Base-by-base conservation (phyloP, 73 alveolate species). In the Paramecium octaurelia region DNA sequence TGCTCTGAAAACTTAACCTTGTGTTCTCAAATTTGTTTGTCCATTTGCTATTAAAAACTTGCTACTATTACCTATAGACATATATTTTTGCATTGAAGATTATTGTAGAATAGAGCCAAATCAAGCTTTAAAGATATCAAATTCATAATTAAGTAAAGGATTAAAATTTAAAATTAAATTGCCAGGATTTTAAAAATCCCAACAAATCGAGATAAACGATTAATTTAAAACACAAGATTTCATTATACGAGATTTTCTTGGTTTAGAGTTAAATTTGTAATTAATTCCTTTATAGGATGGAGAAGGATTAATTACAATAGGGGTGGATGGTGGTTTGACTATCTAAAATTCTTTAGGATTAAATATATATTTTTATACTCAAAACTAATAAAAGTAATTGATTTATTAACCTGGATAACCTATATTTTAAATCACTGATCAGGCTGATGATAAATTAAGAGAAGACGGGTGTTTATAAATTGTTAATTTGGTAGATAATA, bases 351-450 rank as follows among this genome's bases (percentile, higher is more conserved):
- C 91, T 4, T 16, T 80, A 16, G 91, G 91, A 21, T 12, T 80
- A 35, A 16, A 40, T 31, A 80, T 80, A 4, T 80, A 12, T 24
- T 80, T 80, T 21, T 80, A 44, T 80, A 27, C 64, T 12, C 38
- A 29, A 12, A 80, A 40, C 14, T 23, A 44, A 44, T 21, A 42
- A 29, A 43, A 46, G 21, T 44, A 27, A 46, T 14, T n/a, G 21
- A 40, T 80, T 12, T 80, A 80, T n/a, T 7, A 31, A 20, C 64
- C 91, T 42, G 91, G 91, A 43, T 80, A 80, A 36, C 91, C 91
- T 21, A 80, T 80, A 6, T 80, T 24, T 44, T 80, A 80, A 44
- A 80, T 80, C 0, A 80, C 91, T 18, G 77, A 80, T 54, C 9
- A 54, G 20, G 24, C 6, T 10, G 91, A 80, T 1, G 91, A 80